phyloP scores from a whole-genome alignment of 176 grass and related monocot species.

The Carex cristatella region DNA sequence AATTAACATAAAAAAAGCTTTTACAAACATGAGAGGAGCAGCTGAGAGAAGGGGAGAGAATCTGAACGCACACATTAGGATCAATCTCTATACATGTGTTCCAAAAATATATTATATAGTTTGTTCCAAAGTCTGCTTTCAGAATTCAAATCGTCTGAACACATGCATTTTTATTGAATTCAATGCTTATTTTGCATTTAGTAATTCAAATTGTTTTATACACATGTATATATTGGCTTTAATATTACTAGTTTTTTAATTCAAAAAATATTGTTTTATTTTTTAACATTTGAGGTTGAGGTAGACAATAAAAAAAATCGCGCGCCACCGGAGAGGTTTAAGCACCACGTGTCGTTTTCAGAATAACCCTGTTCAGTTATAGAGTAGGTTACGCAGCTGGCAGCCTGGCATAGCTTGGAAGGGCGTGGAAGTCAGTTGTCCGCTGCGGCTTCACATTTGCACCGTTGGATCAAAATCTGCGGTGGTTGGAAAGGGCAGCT shows the following conservation, averaged over 20 bases:
- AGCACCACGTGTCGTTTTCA: slow-evolving; percentile 19
- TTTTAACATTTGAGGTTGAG: neutral
- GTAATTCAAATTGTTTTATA: neutral
- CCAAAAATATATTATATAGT: neutral
- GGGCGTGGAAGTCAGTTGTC: neutral
- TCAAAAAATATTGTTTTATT: neutral
- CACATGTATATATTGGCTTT: neutral
- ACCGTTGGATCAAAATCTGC: slow-evolving; percentile 45
- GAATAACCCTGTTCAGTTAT: neutral
- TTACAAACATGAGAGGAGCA: neutral
- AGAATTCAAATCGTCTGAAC: neutral
- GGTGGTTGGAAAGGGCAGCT: neutral
- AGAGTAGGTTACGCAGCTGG: neutral
- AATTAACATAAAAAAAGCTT: neutral
- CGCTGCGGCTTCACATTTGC: slow-evolving; percentile 8
- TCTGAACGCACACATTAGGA: neutral
- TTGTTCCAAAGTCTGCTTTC: neutral
- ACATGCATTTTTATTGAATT: neutral
- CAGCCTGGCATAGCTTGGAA: neutral
- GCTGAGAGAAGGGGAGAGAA: neutral
- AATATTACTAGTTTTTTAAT: neutral
- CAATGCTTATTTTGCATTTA: neutral
- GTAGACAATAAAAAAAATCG: neutral
- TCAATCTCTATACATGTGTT: too few relatives aligned
- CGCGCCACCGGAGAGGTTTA: neutral